These are phyloP conservation scores for Musa acuminata DNA, from an alignment of 176 grass and related monocot species.

Conservation along the genomic window DNA sequence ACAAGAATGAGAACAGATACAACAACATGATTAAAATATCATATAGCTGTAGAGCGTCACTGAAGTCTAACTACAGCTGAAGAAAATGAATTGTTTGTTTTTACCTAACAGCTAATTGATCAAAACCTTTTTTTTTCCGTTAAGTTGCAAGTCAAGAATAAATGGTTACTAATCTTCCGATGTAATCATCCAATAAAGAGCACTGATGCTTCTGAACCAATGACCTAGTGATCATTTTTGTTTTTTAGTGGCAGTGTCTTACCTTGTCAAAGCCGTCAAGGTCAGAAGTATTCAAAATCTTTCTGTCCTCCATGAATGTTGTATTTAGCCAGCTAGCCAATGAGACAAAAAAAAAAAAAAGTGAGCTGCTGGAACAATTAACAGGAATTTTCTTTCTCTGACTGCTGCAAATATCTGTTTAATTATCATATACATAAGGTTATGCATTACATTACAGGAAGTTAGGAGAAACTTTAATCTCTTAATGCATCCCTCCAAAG, in stretches of 20 bases:
- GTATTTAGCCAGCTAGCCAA: constrained; percentile 95
- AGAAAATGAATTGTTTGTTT: not conserved
- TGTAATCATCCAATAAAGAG: not conserved
- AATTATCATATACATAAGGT: too few relatives aligned
- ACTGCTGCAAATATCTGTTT: not conserved
- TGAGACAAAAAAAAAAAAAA: not conserved
- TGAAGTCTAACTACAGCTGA: not conserved
- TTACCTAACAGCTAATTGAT: not conserved
- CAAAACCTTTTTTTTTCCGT: not conserved
- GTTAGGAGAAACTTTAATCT: too few relatives aligned
- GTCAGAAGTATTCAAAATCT: constrained; percentile 65
- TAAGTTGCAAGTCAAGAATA: not conserved
- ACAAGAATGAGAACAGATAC: not conserved
- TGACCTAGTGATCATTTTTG: not conserved
- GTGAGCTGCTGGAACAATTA: not conserved
- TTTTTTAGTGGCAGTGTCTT: constrained; percentile 9
- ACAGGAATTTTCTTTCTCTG: not conserved
- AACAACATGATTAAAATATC: too few relatives aligned
- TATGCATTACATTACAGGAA: too few relatives aligned
- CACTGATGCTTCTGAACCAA: not conserved
- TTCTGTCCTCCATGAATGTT: constrained; percentile 95
- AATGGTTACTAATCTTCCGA: not conserved
- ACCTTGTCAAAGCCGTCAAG: constrained; percentile 98
- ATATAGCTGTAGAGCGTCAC: too few relatives aligned
- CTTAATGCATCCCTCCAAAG: too few relatives aligned